Base-by-base conservation (phyloP, 257 asterid genomes). In the Fraxinus quadrangulata region DNA sequence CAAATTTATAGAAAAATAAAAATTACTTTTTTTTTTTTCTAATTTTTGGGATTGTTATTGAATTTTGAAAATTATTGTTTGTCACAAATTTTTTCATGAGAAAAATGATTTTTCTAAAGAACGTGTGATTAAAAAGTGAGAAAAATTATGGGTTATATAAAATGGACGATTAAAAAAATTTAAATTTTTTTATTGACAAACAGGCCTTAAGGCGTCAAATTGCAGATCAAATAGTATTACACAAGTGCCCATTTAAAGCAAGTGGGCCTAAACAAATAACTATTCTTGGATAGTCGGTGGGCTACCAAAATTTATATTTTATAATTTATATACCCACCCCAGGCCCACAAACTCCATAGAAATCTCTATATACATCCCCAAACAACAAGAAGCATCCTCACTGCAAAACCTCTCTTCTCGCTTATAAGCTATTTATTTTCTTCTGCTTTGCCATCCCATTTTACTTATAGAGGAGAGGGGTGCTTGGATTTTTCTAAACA, bases 291-390 rank as follows among this genome's bases (percentile, higher is more conserved):
- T 2, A 2, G 16, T 30, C 42, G 67, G 72, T 78, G 66, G 66
- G 36, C 39, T 34, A 70, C 56, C 61, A 21, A 54, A 56, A 8
- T 49, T 23, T 21, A 33, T 19, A 54, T 54, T 59, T 59, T 59
- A 21, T 4, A 33, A 30, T 31, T 34, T 34, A 34, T 34, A 6
- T 34, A 34, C 7, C 37, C 37, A 59, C 3, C 13, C 26, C 77
- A 45, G 4, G 28, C 17, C 66, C 71, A 12, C 61, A 51, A 51
- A 13, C 14, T 6, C 16, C 70, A 21, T 12, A 14, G 0, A 24
- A 1, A 1, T 28, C 71, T 17, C 72, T 70, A 75, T 75, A 80
- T 75, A 75, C 40, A 67, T 23, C 19, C 83, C 67, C 24, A 59
- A 8, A 40, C 34, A 19, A 4, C 12, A 28, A 3, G 11, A 3